These are phyloP conservation scores for Xerocomus amazonicus DNA, from an alignment of 1,284 basidiomycete genomes.

Conservation along the genomic window DNA sequence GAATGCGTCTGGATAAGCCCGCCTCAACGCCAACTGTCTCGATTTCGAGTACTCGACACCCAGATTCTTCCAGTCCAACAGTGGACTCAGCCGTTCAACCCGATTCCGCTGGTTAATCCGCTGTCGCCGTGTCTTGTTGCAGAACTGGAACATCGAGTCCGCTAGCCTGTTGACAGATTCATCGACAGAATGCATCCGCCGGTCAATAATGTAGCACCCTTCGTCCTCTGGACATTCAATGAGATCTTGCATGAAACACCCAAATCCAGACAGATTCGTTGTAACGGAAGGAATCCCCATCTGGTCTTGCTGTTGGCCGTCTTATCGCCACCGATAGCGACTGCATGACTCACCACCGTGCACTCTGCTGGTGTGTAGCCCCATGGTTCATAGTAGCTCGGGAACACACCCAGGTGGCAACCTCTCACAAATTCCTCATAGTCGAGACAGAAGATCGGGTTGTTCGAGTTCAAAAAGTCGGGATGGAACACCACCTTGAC, in stretches of 20 bases:
- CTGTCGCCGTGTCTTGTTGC: conserved; percentile 88
- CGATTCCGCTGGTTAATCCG: conserved; percentile 98
- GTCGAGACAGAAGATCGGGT: conserved; percentile 94
- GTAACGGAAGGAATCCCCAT: conserved; percentile 99
- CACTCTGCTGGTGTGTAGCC: conserved; percentile 86
- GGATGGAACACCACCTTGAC: conserved; percentile 99
- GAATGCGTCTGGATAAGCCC: conserved; percentile 96
- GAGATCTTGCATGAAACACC: conserved; percentile 99
- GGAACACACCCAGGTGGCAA: conserved; percentile 97
- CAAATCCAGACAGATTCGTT: conserved; percentile 96
- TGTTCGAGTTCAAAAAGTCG: conserved; percentile 96
- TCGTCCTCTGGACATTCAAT: conserved; percentile 87
- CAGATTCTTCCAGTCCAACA: conserved; percentile 98
- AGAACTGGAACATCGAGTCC: conserved; percentile 77
- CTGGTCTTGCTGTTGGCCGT: conserved; percentile 34
- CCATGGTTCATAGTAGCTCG: conserved; percentile 95
- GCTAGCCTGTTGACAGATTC: conserved; percentile 82
- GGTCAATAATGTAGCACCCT: conserved; percentile 94
- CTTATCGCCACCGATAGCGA: conserved; percentile 3
- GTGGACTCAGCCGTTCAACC: conserved; percentile 87
- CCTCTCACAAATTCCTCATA: conserved; percentile 99
- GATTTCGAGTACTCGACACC: conserved; percentile 97
- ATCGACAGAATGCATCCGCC: conserved; percentile 86
- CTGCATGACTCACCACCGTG: conserved; percentile 59
- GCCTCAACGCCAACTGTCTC: conserved; percentile 84